Percentiles rank a stretch among this genome's conserved stretches.
phyloP scores from a whole-genome alignment of 2,329 filamentous ascomycete species.

The Raffaelea ambrosiae region DNA sequence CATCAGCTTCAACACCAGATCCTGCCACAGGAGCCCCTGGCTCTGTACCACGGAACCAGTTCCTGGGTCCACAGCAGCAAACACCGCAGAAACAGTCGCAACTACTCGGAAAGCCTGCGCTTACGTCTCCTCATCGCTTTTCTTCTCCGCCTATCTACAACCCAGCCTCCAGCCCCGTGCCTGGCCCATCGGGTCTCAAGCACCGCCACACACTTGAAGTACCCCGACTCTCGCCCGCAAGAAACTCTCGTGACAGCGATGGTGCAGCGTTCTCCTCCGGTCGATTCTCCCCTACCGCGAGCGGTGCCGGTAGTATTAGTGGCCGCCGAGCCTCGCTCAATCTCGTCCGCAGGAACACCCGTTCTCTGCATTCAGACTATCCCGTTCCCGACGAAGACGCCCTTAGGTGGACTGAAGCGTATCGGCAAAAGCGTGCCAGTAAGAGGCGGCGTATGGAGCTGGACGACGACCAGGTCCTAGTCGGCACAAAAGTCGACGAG shows the following conservation, averaged over 20 bases:
- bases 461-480: constrained; percentile 86
- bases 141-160: constrained; percentile 56
- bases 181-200: constrained; percentile 51
- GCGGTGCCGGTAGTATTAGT: constrained; percentile 24
- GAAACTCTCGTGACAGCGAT: constrained; percentile 68
- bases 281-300: constrained; percentile 65
- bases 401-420: constrained; percentile 83
- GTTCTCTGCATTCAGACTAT: constrained; percentile 77
- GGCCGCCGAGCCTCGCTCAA: constrained; percentile 74
- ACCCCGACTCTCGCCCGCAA: constrained; percentile 54
- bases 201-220: constrained; percentile 87
- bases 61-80: constrained; percentile 1
- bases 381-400: constrained; percentile 84
- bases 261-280: constrained; percentile 57
- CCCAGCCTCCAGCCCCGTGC: constrained; percentile 40
- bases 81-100: background rate
- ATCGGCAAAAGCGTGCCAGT: constrained; percentile 83
- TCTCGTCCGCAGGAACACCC: constrained; percentile 69
- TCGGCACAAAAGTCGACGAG: constrained; percentile 96
- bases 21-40: no score
- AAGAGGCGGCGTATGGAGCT: constrained; percentile 76
- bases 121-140: constrained; percentile 42
- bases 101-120: background rate
- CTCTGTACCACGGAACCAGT: no score
- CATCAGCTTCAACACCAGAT: background rate